Evolutionary conservation across 2,329 filamentous ascomycete genomes (phyloP).

Genomic region (Zymoseptoria tritici): DNA sequence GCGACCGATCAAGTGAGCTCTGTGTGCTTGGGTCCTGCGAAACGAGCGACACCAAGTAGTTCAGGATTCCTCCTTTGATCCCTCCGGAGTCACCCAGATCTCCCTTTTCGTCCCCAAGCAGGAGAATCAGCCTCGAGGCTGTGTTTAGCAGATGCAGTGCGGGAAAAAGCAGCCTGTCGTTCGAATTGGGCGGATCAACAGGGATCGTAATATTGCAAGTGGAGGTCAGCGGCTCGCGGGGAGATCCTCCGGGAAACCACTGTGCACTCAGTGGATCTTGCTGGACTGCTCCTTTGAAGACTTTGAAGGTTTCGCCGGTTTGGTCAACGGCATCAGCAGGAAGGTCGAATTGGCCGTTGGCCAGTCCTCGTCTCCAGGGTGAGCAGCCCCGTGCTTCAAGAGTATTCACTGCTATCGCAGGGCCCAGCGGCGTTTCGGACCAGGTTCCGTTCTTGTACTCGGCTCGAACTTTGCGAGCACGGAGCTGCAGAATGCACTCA

Average conservation of each 20-base stretch:
- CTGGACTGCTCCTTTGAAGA: not conserved
- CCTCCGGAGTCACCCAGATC: not conserved
- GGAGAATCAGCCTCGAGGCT: not conserved
- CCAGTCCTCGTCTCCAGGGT: not conserved
- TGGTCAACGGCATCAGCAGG: not conserved
- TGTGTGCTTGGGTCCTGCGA: not conserved
- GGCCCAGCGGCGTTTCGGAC: not conserved
- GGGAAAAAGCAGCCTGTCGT: not conserved
- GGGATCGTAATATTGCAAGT: not conserved
- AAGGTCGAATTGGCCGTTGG: not conserved
- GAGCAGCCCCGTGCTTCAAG: not conserved
- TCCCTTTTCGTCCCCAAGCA: not conserved
- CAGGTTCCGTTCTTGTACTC: not conserved
- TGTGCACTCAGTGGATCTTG: not conserved
- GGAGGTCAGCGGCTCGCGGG: not conserved
- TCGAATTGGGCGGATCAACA: not conserved
- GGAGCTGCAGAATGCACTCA: not conserved
- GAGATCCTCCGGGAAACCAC: not conserved
- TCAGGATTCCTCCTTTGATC: not conserved
- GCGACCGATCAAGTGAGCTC: not conserved
- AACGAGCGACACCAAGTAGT: not conserved
- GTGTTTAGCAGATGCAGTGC: not conserved
- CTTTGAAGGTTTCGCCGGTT: not conserved
- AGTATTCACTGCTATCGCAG: not conserved
- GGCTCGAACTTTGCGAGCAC: not conserved